Base-by-base conservation (phyloP, 1,139 yeast genomes). In the Magnusiomyces magnusii region DNA sequence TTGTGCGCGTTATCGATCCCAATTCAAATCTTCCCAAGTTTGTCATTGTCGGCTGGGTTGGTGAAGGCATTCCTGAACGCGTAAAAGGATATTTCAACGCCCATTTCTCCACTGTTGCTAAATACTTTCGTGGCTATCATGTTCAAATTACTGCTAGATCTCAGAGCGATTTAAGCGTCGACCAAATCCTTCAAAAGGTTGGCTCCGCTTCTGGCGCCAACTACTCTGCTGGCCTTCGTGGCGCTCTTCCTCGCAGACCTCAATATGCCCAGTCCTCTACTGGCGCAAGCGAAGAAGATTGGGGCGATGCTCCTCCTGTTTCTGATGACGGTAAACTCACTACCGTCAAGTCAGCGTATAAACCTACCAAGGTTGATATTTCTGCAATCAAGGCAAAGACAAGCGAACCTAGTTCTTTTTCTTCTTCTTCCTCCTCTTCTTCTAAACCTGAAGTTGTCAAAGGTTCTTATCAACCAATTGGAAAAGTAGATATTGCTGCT, bases 91-190 rank as follows among this genome's bases (percentile, higher is more conserved):
- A 74, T 64, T 76, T 76, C 68, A 75, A 73, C 61, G 72, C 78
- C 44, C 78, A 77, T 63, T 73, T 74, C 61, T 67, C 75, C 13
- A 62, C 77, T 3, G 76, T 76, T 21, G 73, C 79, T 19, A 69
- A 70, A 57, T 68, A 72, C 61, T 73, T 76, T 65, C 71, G 68
- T 47, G 96, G 96, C 47, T 93, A 92, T 74, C 99, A 93, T 71
- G 92, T 93, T 58, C 98, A 93, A 74, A 85, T 95, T 64, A 90
- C 97, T 51, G 99, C 98, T n/a, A 83, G 98, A 74, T 95, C 89
- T 69, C 80, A 83, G 58, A 97, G 90, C 68, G 99, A 95, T 71
- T 80, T 95, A 71, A 88, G 88, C 66, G 88, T 87, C 54, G 79
- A 80, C 41, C 95, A 87, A 62, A 82, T 93, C 63, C 73, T 90